Base-by-base conservation (phyloP, 1,284 basidiomycete species). In the Apiotrichum akiyoshidainum region DNA sequence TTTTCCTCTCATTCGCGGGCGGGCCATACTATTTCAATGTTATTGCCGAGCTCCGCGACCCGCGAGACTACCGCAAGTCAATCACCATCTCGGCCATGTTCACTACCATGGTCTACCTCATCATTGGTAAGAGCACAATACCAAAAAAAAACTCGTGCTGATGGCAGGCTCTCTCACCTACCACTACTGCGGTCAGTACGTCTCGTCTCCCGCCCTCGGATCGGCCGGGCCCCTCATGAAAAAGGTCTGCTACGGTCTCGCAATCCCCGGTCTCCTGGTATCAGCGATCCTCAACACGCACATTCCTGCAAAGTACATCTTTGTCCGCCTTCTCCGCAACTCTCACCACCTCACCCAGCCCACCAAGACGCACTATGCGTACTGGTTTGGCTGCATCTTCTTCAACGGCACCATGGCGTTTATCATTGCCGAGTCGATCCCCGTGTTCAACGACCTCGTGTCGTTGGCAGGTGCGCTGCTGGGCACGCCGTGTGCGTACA, bases 161-260 rank as follows among this genome's bases (percentile, higher is more conserved):
- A 31, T 31, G 26, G 26, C 26, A 31, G 26, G 66, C 9, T 49
- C 63, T 2, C 63, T 73, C 33, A 65, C 71, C 7, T 73, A 71
- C 63, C 54, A 61, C 57, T 73, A 59, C 44, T 69, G 68, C 50
- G 65, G 61, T 17, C 50, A 58, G 17, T 70, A 58, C 46, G 58
- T 72, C 44, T 67, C 72, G 7, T 61, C 61, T 2, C 72, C 72
- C 8, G 68, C 72, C 2, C 68, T 74, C 19, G 68, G 71, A 2
- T 61, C 56, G 7, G 69, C 68, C 11, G 68, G 67, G n/a, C 49
- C 62, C 10, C 35, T 67, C 33, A 53, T 65, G 55, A 68, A 68
- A 60, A 67, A 68, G 58, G 52, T 78, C 54, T 67, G 67, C 19
- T 78, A 78, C 63, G 76, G 75, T 22, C 64, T 79, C 46, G 74